A percentile compares a stretch with the other conserved stretches of the same genome.
Conservation (phyloP, 306 rosid species). For the Gastrolobium villosum region DNA sequence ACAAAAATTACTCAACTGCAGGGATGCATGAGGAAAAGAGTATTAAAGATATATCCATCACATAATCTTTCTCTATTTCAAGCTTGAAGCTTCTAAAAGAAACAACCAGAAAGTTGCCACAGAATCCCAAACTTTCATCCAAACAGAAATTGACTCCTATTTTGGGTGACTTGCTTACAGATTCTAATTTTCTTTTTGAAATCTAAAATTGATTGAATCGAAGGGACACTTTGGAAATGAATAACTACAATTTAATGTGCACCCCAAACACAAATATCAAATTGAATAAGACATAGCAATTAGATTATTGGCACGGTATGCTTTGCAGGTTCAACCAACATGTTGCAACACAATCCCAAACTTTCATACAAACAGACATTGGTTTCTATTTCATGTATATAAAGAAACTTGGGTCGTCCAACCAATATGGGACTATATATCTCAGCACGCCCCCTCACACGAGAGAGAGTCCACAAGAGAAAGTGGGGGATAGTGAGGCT, state of each 20-base stretch:
- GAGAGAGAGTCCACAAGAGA: no score
- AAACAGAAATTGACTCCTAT: not conserved
- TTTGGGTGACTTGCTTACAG: not conserved
- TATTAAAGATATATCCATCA: not conserved
- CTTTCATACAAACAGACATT: not conserved
- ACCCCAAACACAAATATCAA: not conserved
- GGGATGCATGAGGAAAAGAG: constrained; percentile 21
- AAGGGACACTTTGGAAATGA: not conserved
- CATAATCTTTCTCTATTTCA: not conserved
- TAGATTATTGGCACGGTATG: not conserved
- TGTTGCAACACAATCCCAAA: not conserved
- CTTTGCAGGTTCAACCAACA: not conserved
- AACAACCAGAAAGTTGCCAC: no score
- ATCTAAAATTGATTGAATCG: not conserved
- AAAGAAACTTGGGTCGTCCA: no score
- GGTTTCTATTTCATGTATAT: not conserved
- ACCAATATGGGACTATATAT: no score
- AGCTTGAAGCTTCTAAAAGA: not conserved
- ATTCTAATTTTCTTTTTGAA: not conserved
- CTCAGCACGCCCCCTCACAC: no score
- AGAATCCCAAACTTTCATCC: no score
- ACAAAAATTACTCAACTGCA: constrained; percentile 87
- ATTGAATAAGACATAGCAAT: not conserved
- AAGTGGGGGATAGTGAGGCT: no score
- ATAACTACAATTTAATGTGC: not conserved